phyloP scores from a whole-genome alignment of 495 filamentous ascomycete species.

The Penicillium simplicissimum region DNA sequence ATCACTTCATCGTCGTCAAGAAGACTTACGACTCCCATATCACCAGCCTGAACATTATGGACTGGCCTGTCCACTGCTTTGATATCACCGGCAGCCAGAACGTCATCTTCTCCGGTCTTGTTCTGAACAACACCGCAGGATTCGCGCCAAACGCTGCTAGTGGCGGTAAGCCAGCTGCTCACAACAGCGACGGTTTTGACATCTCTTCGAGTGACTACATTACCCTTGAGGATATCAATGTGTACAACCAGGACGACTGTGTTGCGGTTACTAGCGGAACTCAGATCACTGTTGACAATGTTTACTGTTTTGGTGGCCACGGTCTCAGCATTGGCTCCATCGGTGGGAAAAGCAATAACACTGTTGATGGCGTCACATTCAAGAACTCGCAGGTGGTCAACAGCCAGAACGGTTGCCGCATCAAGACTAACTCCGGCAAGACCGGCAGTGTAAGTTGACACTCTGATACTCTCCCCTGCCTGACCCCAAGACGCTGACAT shows the following conservation, averaged over 20 bases:
- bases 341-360: conserved; percentile 51
- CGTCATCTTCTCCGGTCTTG: conserved; percentile 52
- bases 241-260: conserved; percentile 67
- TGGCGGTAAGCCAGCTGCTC: conserved; percentile 49
- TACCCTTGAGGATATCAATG: conserved; percentile 53
- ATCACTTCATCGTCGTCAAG: conserved; percentile 50
- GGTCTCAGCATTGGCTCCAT: conserved; percentile 50
- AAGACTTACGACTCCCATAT: conserved; percentile 46
- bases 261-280: conserved; percentile 51
- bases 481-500: background rate
- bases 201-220: conserved; percentile 46
- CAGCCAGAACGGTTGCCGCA: conserved; percentile 38
- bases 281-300: conserved; percentile 21
- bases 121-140: conserved; percentile 62
- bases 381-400: conserved; percentile 21
- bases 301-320: conserved; percentile 46
- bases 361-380: conserved; percentile 41
- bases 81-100: conserved; percentile 49
- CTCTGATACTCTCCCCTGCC: background rate
- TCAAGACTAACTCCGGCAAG: conserved; percentile 48
- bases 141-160: conserved; percentile 30
- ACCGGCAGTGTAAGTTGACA: conserved; percentile 34
- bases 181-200: conserved; percentile 70
- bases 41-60: conserved; percentile 45
- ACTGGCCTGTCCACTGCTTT: conserved; percentile 63